Percentiles rank a stretch among this genome's conserved stretches.
Evolutionary conservation across 176 grass and related monocot genomes (phyloP).

Genomic region (Phragmites australis): DNA sequence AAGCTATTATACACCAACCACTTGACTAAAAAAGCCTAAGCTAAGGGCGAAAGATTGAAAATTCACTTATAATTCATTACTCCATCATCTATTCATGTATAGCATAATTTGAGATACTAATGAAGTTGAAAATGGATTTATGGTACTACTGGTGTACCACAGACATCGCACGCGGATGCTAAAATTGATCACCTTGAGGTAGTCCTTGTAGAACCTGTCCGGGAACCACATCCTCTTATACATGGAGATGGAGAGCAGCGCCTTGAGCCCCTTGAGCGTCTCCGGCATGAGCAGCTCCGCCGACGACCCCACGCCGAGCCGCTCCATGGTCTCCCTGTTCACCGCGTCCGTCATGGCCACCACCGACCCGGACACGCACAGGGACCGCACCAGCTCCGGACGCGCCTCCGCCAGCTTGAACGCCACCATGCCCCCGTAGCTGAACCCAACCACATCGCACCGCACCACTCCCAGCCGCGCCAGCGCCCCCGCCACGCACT

Average conservation of each 20-base stretch:
- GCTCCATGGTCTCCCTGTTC: constrained; percentile 55
- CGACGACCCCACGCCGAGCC: constrained; percentile 59
- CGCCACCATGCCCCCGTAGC: constrained; percentile 95
- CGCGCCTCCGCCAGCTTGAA: constrained; percentile 87
- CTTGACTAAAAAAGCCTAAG: too few species aligned
- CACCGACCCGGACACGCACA: constrained; percentile 74
- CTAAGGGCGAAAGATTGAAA: too few species aligned
- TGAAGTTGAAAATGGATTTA: too few species aligned
- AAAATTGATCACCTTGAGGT: constrained; percentile 59
- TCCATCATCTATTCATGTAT: too few species aligned
- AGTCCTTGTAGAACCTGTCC: constrained; percentile 77
- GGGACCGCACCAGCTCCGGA: constrained; percentile 68
- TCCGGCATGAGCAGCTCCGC: constrained; percentile 81
- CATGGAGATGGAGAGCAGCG: constrained; percentile 72
- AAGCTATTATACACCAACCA: too few species aligned
- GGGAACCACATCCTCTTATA: constrained; percentile 88
- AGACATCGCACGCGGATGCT: too few species aligned
- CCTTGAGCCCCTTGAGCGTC: constrained; percentile 74
- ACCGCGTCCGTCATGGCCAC: constrained; percentile 89
- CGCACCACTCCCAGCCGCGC: constrained; percentile 60
- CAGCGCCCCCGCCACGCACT: constrained; percentile 62
- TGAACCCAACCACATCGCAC: constrained; percentile 89
- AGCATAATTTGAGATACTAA: too few species aligned
- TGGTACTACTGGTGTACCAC: not conserved
- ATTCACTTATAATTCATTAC: too few species aligned